These are phyloP conservation scores for Gigaspora rosea DNA, from an alignment of 192 early-diverging fungal species.

Conservation along the genomic window DNA sequence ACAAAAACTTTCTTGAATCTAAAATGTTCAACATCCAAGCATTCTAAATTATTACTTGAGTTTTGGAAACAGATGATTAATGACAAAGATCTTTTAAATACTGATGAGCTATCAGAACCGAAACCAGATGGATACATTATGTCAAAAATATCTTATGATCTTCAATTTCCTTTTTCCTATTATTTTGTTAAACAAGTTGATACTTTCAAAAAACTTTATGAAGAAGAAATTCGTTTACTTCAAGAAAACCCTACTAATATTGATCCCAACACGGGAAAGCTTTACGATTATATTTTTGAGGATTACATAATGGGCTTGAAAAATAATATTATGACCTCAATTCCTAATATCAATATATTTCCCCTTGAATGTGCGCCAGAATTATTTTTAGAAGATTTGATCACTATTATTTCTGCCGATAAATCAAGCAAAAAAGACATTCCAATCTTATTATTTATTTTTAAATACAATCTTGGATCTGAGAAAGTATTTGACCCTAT, in stretches of 20 bases:
- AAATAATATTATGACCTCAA: not conserved
- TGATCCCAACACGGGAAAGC: not conserved
- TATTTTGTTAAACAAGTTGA: constrained; percentile 30
- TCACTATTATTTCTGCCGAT: not conserved
- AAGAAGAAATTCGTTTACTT: constrained; percentile 6
- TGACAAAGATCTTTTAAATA: constrained; percentile 20
- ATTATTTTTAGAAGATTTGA: constrained; percentile 31
- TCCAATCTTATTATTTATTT: not conserved
- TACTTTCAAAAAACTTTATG: constrained; percentile 7
- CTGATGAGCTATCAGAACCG: constrained; percentile 9
- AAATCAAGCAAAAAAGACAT: not conserved
- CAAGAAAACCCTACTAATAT: constrained; percentile 9
- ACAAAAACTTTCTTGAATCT: constrained; percentile 3
- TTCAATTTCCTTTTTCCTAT: constrained; percentile 30
- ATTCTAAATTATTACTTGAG: not conserved
- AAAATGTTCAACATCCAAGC: not conserved
- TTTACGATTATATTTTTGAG: not conserved
- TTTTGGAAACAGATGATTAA: constrained; percentile 24
- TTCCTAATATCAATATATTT: not conserved
- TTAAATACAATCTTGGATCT: not conserved
- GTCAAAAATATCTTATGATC: not conserved
- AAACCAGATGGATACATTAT: constrained; percentile 23
- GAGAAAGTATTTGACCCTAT: constrained; percentile 22
- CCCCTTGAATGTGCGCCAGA: not conserved
- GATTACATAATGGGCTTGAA: not conserved